Evolutionary conservation across 352 stramenopile species (phyloP), one percentile per base, ranked within the genome.

Genomic region (Globisporangium ultimum): DNA sequence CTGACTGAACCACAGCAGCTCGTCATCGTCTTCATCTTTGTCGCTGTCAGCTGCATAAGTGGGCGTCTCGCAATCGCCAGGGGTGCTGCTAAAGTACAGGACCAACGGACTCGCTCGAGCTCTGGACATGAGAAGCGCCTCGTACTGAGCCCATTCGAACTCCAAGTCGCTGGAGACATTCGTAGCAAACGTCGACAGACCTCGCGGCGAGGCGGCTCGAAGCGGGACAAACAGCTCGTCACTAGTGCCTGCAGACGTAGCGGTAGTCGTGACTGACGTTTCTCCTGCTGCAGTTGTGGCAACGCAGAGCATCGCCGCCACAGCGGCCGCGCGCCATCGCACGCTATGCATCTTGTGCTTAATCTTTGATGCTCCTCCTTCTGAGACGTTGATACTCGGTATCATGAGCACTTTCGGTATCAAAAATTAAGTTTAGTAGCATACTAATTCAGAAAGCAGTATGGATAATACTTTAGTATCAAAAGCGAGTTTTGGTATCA

Each of bases 41-140:
- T 48, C 41, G 3, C 24, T 45, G 24, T 51, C n/a, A 18, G 28
- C 17, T 36, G 28, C 28, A 45, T 10, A 6, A 52, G 11, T 13
- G 2, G 12, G 3, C 12, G 6, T 14, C 22, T 45, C 49, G n/a
- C 49, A 55, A 28, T 54, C 48, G 24, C 32, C n/a, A 40, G 42
- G n/a, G 28, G 13, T 48, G 12, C 34, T 46, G 21, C 55, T 22
- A 17, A 61, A 61, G 46, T 42, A 61, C 28, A 59, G 53, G 13
- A 59, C 21, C 21, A 52, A 21, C 13, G 53, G 53, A 8, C 1
- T 32, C 2, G 20, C 40, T 41, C 53, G 53, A 4, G 41, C 36
- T 32, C 20, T 40, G 14, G 53, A 52, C 41, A 59, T 22, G 15
- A 61, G 15, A 20, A 55, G 38, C 46, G 48, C 17, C 17, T 61